Base-by-base conservation (phyloP, 1,284 basidiomycete genomes). In the Leucoagaricus sp. region DNA sequence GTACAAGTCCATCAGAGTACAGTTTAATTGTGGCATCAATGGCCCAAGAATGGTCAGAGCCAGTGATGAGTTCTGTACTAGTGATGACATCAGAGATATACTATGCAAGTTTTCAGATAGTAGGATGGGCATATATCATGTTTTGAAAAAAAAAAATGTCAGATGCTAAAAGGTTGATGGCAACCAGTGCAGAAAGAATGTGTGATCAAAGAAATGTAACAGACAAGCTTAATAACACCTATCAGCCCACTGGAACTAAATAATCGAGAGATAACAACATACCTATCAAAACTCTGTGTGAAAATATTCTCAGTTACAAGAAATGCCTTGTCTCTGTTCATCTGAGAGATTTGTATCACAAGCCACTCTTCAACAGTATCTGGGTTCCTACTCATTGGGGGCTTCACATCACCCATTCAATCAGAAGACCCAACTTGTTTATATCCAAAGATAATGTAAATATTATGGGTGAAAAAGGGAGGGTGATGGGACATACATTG, bases 21-120 rank as follows among this genome's bases (percentile, higher is more conserved):
- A 72, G 73, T 12, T 54, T 28, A n/a, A 75, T 67, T 66, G 74
- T 70, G 3, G 56, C 53, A 45, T 74, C 68, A 25, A 77, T 71
- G 0, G 54, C 59, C 57, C 25, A 58, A 54, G 17, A 31, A 53
- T 63, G 17, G 52, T 55, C 6, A 26, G 49, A 10, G 53, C 33
- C 7, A 49, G 49, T 33, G 36, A 50, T 53, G 6, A 58, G 54
- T 1, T 64, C 50, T 5, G 42, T 13, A 7, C 25, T 44, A 12
- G 58, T 38, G 10, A 69, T 62, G 4, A 70, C 45, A 1, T 40
- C 58, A 1, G 58, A 57, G 13, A 77, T 55, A 53, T 67, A 66
- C 0, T 38, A 34, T 0, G 71, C 64, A 31, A 77, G 62, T 2
- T 57, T 51, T 1, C 63, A 59, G 38, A 75, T 67, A 7, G 65